These are phyloP conservation scores for Malus hybrid DNA, from an alignment of 331 rosid genomes.

Conservation along the genomic window DNA sequence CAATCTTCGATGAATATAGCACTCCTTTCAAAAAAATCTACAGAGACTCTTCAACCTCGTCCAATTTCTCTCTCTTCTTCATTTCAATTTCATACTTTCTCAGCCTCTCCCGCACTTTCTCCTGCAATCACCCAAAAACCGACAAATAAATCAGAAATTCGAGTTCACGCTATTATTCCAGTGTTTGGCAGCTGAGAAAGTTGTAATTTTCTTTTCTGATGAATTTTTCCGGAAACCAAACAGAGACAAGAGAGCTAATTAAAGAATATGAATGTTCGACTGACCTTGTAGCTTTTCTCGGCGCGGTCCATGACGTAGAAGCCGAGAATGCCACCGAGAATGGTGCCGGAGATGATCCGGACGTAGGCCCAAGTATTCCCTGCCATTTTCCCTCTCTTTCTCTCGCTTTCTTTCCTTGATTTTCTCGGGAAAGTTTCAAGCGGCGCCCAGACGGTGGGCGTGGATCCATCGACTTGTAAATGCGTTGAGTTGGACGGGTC, in stretches of 20 bases:
- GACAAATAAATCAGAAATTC: neutral
- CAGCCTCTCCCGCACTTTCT: constrained; percentile 45
- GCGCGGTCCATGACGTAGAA: constrained; percentile 77
- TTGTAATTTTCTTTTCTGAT: neutral
- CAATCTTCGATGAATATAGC: too few species aligned
- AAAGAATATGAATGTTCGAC: neutral
- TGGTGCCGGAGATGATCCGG: constrained; percentile 70
- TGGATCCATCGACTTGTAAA: neutral
- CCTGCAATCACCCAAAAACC: constrained; percentile 18
- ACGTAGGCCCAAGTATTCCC: constrained; percentile 57
- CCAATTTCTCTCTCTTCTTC: constrained; percentile 34
- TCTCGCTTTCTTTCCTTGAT: neutral
- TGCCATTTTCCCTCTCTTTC: neutral
- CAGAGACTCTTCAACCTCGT: constrained; percentile 35
- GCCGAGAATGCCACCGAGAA: constrained; percentile 70
- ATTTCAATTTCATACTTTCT: constrained; percentile 31
- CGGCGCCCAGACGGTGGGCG: neutral
- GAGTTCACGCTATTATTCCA: neutral
- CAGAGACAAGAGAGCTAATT: neutral
- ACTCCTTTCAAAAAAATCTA: neutral
- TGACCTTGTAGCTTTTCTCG: constrained; percentile 67
- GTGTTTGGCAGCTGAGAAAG: neutral
- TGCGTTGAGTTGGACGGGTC: neutral
- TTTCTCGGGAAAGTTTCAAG: constrained; percentile 5
- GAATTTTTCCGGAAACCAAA: neutral